These are phyloP conservation scores for Gossypium anomalum DNA, from an alignment of 345 rosid genomes.

Conservation along the genomic window DNA sequence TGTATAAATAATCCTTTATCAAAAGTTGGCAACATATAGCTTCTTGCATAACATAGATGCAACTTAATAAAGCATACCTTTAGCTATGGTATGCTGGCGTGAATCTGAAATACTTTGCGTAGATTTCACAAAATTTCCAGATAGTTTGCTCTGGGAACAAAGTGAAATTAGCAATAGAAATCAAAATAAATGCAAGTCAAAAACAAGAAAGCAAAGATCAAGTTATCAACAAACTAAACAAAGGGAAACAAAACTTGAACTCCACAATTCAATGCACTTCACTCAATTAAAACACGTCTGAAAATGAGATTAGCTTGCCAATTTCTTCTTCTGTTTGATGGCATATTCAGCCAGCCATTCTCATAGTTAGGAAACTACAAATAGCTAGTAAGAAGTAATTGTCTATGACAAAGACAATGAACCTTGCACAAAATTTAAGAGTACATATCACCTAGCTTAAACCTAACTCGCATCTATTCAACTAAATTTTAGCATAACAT, in stretches of 20 bases:
- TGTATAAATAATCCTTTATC: background rate
- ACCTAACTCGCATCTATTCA: background rate
- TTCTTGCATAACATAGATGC: background rate
- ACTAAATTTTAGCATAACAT: background rate
- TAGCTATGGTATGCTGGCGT: constrained; percentile 43
- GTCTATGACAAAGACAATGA: background rate
- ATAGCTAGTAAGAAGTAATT: background rate
- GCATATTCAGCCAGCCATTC: background rate
- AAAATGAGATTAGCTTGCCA: background rate
- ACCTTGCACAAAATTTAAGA: background rate
- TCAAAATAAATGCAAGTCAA: background rate
- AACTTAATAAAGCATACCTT: constrained; percentile 31
- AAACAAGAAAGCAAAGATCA: background rate
- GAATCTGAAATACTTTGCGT: constrained; percentile 44
- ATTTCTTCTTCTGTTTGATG: background rate
- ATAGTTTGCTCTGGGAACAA: constrained; percentile 45
- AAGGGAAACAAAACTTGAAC: constrained; percentile 4
- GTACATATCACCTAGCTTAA: background rate
- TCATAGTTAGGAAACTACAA: background rate
- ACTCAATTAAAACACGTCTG: background rate
- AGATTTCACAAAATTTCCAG: constrained; percentile 50
- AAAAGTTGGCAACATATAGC: background rate
- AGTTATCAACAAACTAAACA: background rate
- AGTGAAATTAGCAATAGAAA: background rate
- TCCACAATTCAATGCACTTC: background rate